Evolutionary conservation across 129 eudicot genomes (phyloP), one percentile per base, ranked within the genome.

Genomic region (Pulicaria dysenterica): DNA sequence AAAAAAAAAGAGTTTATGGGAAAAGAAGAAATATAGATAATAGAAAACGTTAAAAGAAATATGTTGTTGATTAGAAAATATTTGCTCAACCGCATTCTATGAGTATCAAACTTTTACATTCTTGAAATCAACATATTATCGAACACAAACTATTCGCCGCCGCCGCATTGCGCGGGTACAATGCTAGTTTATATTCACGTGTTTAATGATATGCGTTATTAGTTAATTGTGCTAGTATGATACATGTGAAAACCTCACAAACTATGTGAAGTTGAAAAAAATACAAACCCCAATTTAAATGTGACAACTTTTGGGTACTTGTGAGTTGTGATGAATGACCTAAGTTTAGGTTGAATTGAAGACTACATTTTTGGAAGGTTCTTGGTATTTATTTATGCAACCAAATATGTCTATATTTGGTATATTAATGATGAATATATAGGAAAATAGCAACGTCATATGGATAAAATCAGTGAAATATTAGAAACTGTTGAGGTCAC

Each of bases 371-470:
- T 72, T 58, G 59, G 39, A 58, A 45, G 66, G 56, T 71, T 12
- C 8, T 49, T 19, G 64, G 51, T 54, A 64, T 64, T 64, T 53
- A 53, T 42, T 51, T 41, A 41, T 74, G 72, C 79, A 74, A 58
- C 46, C 14, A 74, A 24, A 41, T 72, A 5, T 13, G 38, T 66
- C 58, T 64, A 53, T 64, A 13, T 64, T 41, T 64, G 54, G 74
- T 76, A 34, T 3, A 14, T 38, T 15, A 49, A 60, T 58, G 53
- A 59, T 39, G 75, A 8, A 69, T 48, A 59, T 41, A 69, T 55
- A 17, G 6, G 48, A 37, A 14, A 58, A 42, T n/a, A 42, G 54
- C 43, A 50, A 69, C 81, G 71, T 77, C 71, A 77, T 62, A 16
- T 41, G 68, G 81, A 69, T 59, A 77, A 59, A 69, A 48, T 51